These are phyloP conservation scores for Babesia gibsoni DNA, from an alignment of 169 alveolate genomes.

Conservation along the genomic window DNA sequence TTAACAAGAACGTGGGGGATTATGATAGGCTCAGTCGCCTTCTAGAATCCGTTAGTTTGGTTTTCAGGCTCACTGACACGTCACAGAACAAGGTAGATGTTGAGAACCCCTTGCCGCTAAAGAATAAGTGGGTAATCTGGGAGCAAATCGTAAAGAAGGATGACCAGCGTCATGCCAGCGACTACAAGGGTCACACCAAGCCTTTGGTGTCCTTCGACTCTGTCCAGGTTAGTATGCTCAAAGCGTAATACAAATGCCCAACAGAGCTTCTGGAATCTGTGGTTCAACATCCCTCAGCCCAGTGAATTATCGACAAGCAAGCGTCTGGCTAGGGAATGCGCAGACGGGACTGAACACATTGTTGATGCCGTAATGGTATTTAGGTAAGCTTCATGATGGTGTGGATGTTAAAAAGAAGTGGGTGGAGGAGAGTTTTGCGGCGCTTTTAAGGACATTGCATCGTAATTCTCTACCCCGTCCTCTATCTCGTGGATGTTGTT, in stretches of 20 bases:
- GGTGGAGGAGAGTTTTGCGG: no score
- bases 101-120: constrained; percentile 58
- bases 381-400: no score
- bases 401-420: no score
- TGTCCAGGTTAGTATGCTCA: constrained; percentile 58
- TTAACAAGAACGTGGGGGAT: constrained; percentile 52
- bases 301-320: constrained; percentile 71
- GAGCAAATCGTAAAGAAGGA: constrained; percentile 73
- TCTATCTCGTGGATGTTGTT: no score
- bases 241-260: not conserved
- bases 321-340: constrained; percentile 65
- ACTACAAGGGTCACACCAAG: constrained; percentile 79
- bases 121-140: constrained; percentile 84
- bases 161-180: constrained; percentile 70
- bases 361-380: constrained; percentile 78
- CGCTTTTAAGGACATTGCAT: no score
- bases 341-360: constrained; percentile 70
- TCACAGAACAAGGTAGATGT: constrained; percentile 17
- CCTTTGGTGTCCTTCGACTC: constrained; percentile 82
- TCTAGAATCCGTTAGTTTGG: constrained; percentile 34
- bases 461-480: no score
- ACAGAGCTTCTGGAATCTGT: constrained; percentile 71
- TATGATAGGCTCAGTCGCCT: constrained; percentile 23
- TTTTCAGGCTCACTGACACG: not conserved
- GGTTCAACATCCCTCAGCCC: constrained; percentile 79